Conservation (phyloP, 2,329 filamentous ascomycete genomes). For the Aspergillus pseudoviridinutans region DNA sequence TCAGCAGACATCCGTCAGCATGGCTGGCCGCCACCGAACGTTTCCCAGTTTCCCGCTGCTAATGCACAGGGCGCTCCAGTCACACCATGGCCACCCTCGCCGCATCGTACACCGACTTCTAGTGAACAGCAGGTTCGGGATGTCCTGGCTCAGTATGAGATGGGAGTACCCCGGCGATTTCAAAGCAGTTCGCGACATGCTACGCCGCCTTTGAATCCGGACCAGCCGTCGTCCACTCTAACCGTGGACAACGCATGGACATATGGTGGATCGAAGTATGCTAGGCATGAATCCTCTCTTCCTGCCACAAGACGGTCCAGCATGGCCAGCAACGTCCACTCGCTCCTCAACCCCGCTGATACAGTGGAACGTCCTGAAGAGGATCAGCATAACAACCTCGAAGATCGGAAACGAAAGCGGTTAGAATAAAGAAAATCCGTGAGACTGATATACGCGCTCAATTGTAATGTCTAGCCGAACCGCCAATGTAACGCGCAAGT, state of each 20-base stretch:
- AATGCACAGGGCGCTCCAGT: constrained; percentile 60
- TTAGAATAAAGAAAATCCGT: constrained; percentile 36
- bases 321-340: constrained; percentile 68
- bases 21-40: constrained; percentile 61
- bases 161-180: constrained; percentile 51
- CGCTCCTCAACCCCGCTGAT: constrained; percentile 64
- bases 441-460: neutral
- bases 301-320: constrained; percentile 65
- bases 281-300: constrained; percentile 38
- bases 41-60: constrained; percentile 65
- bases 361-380: constrained; percentile 64
- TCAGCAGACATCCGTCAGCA: constrained; percentile 92
- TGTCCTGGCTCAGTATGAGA: constrained; percentile 62
- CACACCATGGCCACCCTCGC: constrained; percentile 65
- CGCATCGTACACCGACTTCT: constrained; percentile 48
- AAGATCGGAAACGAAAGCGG: constrained; percentile 61
- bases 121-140: constrained; percentile 62
- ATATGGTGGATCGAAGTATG: constrained; percentile 44
- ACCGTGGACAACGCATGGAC: constrained; percentile 55
- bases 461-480: constrained; percentile 3
- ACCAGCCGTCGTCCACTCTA: constrained; percentile 47
- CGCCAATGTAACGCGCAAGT: constrained; percentile 10
- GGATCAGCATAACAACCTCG: constrained; percentile 51
- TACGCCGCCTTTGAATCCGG: constrained; percentile 50
- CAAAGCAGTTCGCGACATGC: constrained; percentile 48